Evolutionary conservation across 164 flowering plant species (phyloP).

Genomic region (Macadamia tetraphylla): DNA sequence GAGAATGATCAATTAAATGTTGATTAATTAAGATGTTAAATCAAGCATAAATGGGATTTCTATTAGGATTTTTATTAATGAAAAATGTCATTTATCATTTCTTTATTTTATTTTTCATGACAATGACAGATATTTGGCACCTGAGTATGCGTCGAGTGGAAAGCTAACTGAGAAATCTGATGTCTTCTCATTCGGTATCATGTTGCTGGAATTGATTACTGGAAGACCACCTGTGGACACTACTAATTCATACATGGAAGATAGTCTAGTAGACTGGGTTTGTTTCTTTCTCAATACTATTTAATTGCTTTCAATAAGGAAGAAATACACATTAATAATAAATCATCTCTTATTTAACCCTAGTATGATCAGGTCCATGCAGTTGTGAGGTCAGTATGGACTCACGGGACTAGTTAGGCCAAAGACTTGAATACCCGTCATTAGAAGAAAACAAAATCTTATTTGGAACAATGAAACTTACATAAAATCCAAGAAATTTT

Average conservation of each 20-base stretch:
- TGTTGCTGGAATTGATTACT: conserved; percentile 73
- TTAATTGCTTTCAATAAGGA: neutral
- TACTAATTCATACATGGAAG: conserved; percentile 37
- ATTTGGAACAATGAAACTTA: no score
- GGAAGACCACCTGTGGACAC: conserved; percentile 65
- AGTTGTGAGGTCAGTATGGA: no score
- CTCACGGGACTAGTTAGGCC: no score
- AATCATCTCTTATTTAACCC: no score
- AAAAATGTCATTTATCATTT: neutral
- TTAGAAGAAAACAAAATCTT: no score
- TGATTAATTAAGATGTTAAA: no score
- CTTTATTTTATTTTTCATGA: neutral
- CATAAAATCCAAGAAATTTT: no score
- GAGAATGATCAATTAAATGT: conserved; percentile 4
- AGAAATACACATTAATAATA: no score
- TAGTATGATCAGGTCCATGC: no score
- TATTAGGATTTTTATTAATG: no score
- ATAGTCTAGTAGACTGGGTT: conserved; percentile 82
- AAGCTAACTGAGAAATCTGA: conserved; percentile 73
- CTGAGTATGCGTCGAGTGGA: conserved; percentile 83
- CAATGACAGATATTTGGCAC: conserved; percentile 68
- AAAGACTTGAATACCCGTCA: no score
- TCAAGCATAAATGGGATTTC: no score
- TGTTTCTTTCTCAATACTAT: conserved; percentile 10
- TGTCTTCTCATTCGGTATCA: conserved; percentile 78